Evolutionary conservation across 2,329 filamentous ascomycete species (phyloP).

Genomic region (Cladobotryum mycophilum): DNA sequence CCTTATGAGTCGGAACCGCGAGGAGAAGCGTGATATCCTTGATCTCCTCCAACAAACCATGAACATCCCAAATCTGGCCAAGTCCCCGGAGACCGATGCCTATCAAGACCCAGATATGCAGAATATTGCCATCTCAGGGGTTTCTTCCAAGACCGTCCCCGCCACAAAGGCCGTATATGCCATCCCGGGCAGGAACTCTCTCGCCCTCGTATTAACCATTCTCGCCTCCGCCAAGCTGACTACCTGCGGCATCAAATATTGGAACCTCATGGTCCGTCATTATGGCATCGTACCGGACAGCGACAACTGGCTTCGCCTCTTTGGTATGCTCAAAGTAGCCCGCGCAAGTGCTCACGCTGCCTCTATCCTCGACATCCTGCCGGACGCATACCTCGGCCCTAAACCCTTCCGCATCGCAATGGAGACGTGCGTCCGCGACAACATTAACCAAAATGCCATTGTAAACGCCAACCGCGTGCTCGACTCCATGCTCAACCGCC

Average conservation of each 20-base stretch:
- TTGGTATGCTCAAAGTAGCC: conserved; percentile 59
- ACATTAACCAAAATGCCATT: conserved; percentile 65
- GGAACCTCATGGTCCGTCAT: conserved; percentile 60
- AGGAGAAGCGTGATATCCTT: conserved; percentile 66
- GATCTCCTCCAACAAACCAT: conserved; percentile 76
- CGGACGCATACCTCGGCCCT: conserved; percentile 33
- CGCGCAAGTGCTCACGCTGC: conserved; percentile 59
- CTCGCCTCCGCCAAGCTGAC: conserved; percentile 55
- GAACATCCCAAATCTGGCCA: conserved; percentile 56
- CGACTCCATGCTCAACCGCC: conserved; percentile 48
- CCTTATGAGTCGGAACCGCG: conserved; percentile 51
- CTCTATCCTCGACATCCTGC: conserved; percentile 52
- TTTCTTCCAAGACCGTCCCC: conserved; percentile 11
- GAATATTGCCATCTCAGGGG: conserved; percentile 14
- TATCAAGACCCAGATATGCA: conserved; percentile 17
- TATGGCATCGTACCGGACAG: conserved; percentile 63
- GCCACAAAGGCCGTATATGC: conserved; percentile 28
- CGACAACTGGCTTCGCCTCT: conserved; percentile 62
- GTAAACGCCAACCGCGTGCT: conserved; percentile 59
- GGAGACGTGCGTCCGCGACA: conserved; percentile 67
- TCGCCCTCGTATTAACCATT: conserved; percentile 64
- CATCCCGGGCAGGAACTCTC: conserved; percentile 46
- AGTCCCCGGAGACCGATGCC: conserved; percentile 18
- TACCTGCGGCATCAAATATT: conserved; percentile 66
- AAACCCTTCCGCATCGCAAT: conserved; percentile 68